Conservation (phyloP, 2,329 filamentous ascomycete species). For the Fusarium begoniae region DNA sequence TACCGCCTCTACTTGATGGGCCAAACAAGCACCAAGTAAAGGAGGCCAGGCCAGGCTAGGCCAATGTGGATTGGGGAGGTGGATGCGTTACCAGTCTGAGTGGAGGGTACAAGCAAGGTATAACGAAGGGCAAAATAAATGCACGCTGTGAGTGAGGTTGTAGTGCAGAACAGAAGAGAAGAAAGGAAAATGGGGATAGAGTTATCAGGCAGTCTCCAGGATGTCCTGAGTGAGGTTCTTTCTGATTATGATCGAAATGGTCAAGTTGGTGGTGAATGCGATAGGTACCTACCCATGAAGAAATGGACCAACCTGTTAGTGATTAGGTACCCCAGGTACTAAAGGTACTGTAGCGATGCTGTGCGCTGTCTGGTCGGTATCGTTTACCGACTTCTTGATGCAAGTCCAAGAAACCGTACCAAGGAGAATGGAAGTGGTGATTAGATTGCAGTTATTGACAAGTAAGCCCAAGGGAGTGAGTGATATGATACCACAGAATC, state of each 20-base stretch:
- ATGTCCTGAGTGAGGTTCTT: background rate
- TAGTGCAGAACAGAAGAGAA: background rate
- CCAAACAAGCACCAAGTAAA: conserved; percentile 21
- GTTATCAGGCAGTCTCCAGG: background rate
- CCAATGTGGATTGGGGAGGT: conserved; percentile 17
- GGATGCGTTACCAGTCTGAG: conserved; percentile 3
- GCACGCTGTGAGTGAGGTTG: background rate
- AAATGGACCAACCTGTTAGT: conserved; percentile 7
- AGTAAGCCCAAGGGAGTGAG: background rate
- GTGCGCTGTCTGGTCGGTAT: background rate
- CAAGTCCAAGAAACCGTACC: background rate
- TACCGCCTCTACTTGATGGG: background rate
- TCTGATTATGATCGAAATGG: background rate
- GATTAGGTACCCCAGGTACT: background rate
- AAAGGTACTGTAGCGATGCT: background rate
- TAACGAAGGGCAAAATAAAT: background rate
- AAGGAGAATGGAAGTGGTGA: background rate
- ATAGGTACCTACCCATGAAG: background rate
- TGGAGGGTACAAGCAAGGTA: conserved; percentile 20
- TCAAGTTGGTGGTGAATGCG: background rate
- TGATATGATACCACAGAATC: background rate
- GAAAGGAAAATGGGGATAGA: background rate
- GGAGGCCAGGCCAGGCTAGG: background rate
- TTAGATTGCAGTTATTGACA: background rate
- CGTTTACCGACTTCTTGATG: conserved; percentile 3